Conservation (phyloP, 495 filamentous ascomycete genomes). For the Cudoniella acicularis region DNA sequence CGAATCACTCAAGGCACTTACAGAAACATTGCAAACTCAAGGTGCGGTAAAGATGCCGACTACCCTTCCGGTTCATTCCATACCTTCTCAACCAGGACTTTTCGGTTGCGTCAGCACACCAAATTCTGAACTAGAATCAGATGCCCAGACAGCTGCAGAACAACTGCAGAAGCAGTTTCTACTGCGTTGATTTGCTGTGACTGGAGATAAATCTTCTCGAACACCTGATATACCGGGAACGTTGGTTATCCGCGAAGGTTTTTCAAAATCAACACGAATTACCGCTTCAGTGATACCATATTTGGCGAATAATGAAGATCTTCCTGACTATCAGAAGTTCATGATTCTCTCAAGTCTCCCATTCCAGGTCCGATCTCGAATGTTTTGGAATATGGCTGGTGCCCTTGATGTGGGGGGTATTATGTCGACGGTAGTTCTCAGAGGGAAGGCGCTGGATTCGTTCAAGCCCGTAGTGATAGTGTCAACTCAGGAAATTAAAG, state of each 20-base stretch:
- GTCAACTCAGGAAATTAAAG: not conserved
- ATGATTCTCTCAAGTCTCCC: conserved; percentile 21
- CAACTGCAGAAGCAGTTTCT: not conserved
- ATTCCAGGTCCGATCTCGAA: conserved; percentile 18
- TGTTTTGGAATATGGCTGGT: conserved; percentile 27
- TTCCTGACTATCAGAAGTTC: conserved; percentile 22
- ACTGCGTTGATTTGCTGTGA: not conserved
- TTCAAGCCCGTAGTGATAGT: not conserved
- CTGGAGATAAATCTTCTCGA: not conserved
- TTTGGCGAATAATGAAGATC: not conserved
- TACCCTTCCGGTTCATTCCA: not conserved
- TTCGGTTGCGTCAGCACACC: not conserved
- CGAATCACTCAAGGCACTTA: not conserved
- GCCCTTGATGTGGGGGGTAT: not conserved
- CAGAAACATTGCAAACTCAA: not conserved
- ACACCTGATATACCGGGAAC: not conserved
- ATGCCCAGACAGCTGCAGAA: not conserved
- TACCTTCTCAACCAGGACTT: not conserved
- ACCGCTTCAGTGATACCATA: not conserved
- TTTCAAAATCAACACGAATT: not conserved
- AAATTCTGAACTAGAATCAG: not conserved
- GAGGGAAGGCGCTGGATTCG: not conserved
- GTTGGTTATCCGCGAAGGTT: not conserved
- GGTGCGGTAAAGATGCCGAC: not conserved
- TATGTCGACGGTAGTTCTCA: not conserved